Evolutionary conservation across 2,329 filamentous ascomycete genomes (phyloP).

Genomic region (Lomentospora prolificans): DNA sequence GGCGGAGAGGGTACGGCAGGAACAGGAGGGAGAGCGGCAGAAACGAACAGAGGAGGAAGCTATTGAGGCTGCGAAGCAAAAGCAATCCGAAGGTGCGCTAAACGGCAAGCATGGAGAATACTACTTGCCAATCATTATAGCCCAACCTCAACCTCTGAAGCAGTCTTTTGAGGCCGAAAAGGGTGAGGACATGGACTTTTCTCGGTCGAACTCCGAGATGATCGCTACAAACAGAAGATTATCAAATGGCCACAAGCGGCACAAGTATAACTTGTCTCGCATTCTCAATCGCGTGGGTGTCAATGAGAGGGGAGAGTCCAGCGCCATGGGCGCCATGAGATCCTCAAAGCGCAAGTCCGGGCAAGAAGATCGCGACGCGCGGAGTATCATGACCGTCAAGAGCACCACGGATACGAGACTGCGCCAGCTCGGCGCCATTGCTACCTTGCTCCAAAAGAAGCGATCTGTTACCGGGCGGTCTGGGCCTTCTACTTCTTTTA

Average conservation of each 20-base stretch:
- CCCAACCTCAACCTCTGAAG: constrained; percentile 5
- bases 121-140: constrained; percentile 25
- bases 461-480: neutral
- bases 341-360: neutral
- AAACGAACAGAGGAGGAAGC: constrained; percentile 14
- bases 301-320: constrained; percentile 1
- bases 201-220: neutral
- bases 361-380: neutral
- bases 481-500: neutral
- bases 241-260: neutral
- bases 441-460: constrained; percentile 9
- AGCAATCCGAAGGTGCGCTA: constrained; percentile 14
- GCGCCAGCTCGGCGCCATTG: neutral
- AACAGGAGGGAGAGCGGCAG: constrained; percentile 1
- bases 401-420: neutral
- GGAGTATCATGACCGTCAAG: neutral
- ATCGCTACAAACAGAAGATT: neutral
- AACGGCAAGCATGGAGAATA: constrained; percentile 23
- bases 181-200: neutral
- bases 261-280: constrained; percentile 1
- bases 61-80: constrained; percentile 13
- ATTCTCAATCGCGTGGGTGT: constrained; percentile 1
- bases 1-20: neutral
- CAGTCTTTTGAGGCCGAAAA: neutral
- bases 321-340: neutral